phyloP scores from a whole-genome alignment of 2,329 filamentous ascomycete genomes.

The Phialemoniopsis sp. region DNA sequence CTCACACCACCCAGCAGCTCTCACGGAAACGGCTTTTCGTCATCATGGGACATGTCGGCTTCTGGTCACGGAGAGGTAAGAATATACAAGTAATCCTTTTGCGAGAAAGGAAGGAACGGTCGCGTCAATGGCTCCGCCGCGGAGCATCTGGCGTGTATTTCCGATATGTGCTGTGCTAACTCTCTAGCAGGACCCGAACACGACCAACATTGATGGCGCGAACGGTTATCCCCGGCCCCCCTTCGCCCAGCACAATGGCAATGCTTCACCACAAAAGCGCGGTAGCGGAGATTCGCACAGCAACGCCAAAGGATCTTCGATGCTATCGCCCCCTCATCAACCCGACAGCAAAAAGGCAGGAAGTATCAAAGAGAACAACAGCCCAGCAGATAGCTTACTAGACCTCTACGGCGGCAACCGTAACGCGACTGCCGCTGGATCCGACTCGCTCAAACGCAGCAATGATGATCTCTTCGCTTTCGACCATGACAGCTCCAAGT shows the following conservation, averaged over 20 bases:
- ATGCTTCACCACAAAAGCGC: conserved; percentile 6
- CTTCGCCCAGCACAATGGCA: conserved; percentile 8
- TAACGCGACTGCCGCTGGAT: too few relatives aligned
- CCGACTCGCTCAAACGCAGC: conserved; percentile 13
- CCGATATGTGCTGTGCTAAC: too few relatives aligned
- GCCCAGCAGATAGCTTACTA: conserved; percentile 39
- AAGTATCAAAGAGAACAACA: conserved; percentile 32
- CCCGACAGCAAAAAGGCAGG: conserved; percentile 26
- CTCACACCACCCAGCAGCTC: conserved; percentile 45
- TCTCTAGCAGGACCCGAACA: neutral
- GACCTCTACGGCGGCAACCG: conserved; percentile 30
- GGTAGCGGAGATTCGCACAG: neutral
- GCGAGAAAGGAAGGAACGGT: too few relatives aligned
- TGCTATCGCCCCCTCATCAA: conserved; percentile 9
- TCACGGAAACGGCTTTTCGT: conserved; percentile 39
- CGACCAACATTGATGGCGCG: conserved; percentile 5
- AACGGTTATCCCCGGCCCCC: conserved; percentile 10
- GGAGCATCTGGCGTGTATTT: too few relatives aligned
- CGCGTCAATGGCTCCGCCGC: too few relatives aligned
- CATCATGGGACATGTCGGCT: conserved; percentile 12
- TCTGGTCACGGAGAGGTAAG: conserved; percentile 11
- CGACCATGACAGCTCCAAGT: conserved; percentile 62
- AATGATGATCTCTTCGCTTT: conserved; percentile 14
- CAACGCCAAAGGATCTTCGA: conserved; percentile 5
- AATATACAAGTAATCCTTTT: too few relatives aligned